A percentile compares a stretch with the other conserved stretches of the same genome.
Conservation (phyloP, 768 basidiomycete genomes). For the Baorangia bicolor region DNA sequence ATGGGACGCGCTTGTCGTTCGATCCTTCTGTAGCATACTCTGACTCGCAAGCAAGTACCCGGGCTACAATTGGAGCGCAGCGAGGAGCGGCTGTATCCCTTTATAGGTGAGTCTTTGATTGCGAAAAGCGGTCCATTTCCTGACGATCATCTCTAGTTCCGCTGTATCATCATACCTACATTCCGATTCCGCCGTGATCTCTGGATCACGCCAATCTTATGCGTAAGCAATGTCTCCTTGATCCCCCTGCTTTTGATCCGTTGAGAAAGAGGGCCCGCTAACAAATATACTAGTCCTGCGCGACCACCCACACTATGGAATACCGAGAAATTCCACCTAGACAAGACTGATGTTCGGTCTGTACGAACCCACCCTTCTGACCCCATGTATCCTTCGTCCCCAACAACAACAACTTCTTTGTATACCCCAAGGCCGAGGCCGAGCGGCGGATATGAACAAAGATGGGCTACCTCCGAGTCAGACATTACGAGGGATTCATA, state of each 20-base stretch:
- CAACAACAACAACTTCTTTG: constrained; percentile 2
- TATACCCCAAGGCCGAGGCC: neutral
- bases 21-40: constrained; percentile 51
- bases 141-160: constrained; percentile 38
- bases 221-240: constrained; percentile 19
- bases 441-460: constrained; percentile 5
- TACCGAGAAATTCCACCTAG: neutral
- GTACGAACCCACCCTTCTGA: neutral
- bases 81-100: constrained; percentile 39
- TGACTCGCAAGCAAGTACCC: constrained; percentile 13
- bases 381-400: neutral
- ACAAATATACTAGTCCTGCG: constrained; percentile 5
- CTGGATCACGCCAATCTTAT: constrained; percentile 12
- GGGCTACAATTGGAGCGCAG: constrained; percentile 3
- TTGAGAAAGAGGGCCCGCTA: neutral
- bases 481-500: constrained; percentile 20
- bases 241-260: neutral
- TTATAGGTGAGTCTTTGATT: constrained; percentile 50
- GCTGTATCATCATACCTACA: constrained; percentile 52
- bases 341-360: constrained; percentile 1
- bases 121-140: neutral
- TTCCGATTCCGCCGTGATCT: constrained; percentile 3
- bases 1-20: constrained; percentile 33
- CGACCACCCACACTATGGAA: constrained; percentile 8
- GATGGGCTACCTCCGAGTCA: constrained; percentile 28